A percentile compares a stretch with the other conserved stretches of the same genome.
These are phyloP conservation scores for Fibroporia radiculosa DNA, from an alignment of 768 basidiomycete species.

Conservation along the genomic window DNA sequence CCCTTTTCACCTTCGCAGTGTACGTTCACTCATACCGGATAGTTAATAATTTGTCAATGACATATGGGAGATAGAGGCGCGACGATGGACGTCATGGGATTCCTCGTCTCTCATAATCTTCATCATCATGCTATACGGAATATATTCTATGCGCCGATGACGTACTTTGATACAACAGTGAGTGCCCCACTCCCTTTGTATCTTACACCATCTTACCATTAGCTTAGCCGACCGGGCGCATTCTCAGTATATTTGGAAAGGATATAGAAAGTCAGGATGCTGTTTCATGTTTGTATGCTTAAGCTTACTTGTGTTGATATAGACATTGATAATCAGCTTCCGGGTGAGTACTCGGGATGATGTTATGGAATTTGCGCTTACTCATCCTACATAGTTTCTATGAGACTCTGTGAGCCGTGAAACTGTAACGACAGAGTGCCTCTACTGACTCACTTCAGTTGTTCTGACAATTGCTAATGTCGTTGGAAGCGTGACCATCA, in stretches of 20 bases:
- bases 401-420: constrained; percentile 42
- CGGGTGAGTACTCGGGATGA: constrained; percentile 29
- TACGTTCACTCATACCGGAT: constrained; percentile 21
- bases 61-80: constrained; percentile 31
- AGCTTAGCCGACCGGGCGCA: constrained; percentile 44
- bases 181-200: background rate
- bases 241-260: constrained; percentile 56
- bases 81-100: constrained; percentile 48
- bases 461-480: constrained; percentile 43
- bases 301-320: background rate
- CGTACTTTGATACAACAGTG: constrained; percentile 69
- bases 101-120: constrained; percentile 53
- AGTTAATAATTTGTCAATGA: background rate
- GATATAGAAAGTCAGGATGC: constrained; percentile 47
- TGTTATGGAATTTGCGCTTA: background rate
- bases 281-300: background rate
- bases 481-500: constrained; percentile 44
- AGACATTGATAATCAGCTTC: constrained; percentile 53
- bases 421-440: background rate
- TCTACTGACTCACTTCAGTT: constrained; percentile 26
- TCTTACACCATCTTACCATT: background rate
- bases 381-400: constrained; percentile 33
- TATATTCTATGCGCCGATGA: constrained; percentile 66
- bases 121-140: constrained; percentile 49
- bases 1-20: constrained; percentile 51